Percentiles rank a stretch among this genome's conserved stretches.
Evolutionary conservation across 2,329 filamentous ascomycete species (phyloP).

Genomic region (Capronia epimyces): DNA sequence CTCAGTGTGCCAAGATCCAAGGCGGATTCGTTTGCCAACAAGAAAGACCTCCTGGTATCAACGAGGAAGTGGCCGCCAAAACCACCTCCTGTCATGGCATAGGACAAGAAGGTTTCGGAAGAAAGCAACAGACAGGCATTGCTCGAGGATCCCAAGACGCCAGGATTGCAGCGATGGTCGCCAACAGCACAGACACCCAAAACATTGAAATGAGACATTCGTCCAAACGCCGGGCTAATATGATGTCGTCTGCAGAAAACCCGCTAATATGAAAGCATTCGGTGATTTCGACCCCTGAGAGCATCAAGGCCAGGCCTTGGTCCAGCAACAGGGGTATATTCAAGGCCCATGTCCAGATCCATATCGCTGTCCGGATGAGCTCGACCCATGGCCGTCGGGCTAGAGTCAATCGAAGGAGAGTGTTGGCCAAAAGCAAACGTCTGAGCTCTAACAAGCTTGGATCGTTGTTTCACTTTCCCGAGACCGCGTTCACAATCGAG

Average conservation of each 20-base stretch:
- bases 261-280: conserved; percentile 27
- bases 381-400: conserved; percentile 51
- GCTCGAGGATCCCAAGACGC: conserved; percentile 1
- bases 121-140: conserved; percentile 7
- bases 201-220: conserved; percentile 10
- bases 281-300: conserved; percentile 21
- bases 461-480: conserved; percentile 82
- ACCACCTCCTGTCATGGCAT: conserved; percentile 13
- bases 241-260: conserved; percentile 15
- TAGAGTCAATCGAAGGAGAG: conserved; percentile 55
- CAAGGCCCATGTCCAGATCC: conserved; percentile 27
- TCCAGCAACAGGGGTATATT: conserved; percentile 26
- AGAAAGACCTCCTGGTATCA: not conserved
- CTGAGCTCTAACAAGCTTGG: conserved; percentile 78
- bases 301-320: conserved; percentile 18
- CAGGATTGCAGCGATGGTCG: conserved; percentile 5
- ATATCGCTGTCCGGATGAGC: conserved; percentile 26
- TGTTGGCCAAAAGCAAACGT: conserved; percentile 92
- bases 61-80: conserved; percentile 4
- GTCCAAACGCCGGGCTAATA: conserved; percentile 28
- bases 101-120: conserved; percentile 13
- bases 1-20: conserved; percentile 6
- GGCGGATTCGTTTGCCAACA: not conserved
- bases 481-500: conserved; percentile 91
- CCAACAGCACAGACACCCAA: conserved; percentile 3